Conservation (phyloP, 2,329 filamentous ascomycete genomes). For the Exophiala dermatitidis region DNA sequence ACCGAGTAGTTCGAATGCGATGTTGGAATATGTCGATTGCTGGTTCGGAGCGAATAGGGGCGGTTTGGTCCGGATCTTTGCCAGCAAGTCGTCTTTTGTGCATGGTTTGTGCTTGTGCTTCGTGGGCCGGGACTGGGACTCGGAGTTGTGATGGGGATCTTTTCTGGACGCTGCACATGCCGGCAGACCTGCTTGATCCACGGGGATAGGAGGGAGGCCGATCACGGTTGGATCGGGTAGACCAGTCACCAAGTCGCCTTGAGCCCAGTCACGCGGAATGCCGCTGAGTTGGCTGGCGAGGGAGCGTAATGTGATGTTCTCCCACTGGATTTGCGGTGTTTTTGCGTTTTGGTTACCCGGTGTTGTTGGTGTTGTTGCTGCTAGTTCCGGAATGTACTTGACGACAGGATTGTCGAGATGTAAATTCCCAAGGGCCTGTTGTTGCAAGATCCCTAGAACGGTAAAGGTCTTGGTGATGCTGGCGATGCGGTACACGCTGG, state of each 20-base stretch:
- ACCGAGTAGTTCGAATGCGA: slow-evolving; percentile 29
- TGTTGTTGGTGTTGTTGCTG: background rate
- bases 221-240: slow-evolving; percentile 7
- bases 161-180: too few species aligned
- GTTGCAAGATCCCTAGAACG: slow-evolving; percentile 27
- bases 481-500: slow-evolving; percentile 27
- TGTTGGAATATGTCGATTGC: slow-evolving; percentile 29
- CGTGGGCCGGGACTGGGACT: too few species aligned
- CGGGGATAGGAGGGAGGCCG: slow-evolving; percentile 18
- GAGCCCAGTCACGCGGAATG: slow-evolving; percentile 28
- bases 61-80: slow-evolving; percentile 3
- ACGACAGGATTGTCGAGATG: slow-evolving; percentile 28
- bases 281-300: slow-evolving; percentile 28
- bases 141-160: too few species aligned
- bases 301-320: slow-evolving; percentile 28
- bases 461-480: slow-evolving; percentile 30
- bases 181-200: slow-evolving; percentile 6
- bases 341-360: slow-evolving; percentile 1
- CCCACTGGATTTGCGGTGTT: slow-evolving; percentile 21
- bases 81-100: slow-evolving; percentile 14
- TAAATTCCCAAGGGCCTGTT: slow-evolving; percentile 27
- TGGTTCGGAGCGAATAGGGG: slow-evolving; percentile 27
- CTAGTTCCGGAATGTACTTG: slow-evolving; percentile 23
- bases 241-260: slow-evolving; percentile 20
- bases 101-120: slow-evolving; percentile 15